Evolutionary conservation across 257 asterid species (phyloP).

Genomic region (Solanum ahanhuiri): DNA sequence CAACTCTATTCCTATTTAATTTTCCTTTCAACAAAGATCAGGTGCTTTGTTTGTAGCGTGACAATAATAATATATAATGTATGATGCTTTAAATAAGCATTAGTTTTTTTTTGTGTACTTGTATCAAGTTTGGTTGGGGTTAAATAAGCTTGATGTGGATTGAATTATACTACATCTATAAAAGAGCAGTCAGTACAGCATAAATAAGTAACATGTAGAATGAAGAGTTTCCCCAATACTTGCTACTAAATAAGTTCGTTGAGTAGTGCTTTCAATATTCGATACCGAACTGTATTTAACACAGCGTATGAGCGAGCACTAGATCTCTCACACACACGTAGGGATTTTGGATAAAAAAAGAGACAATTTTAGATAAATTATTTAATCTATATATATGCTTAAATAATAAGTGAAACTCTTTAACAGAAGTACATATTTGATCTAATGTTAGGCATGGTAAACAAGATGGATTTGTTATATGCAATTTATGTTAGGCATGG

Average conservation of each 20-base stretch:
- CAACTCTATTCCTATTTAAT: slow-evolving; percentile 41
- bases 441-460: background rate
- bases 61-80: background rate
- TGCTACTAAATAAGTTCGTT: no score
- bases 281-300: no score
- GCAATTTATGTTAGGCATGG: background rate
- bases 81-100: background rate
- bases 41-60: background rate
- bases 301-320: no score
- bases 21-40: background rate
- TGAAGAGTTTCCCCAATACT: no score
- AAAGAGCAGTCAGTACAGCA: background rate
- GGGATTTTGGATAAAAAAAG: background rate
- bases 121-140: background rate
- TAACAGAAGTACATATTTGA: no score
- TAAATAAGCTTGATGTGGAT: background rate
- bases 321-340: no score
- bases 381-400: background rate
- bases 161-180: background rate
- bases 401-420: no score
- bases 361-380: no score
- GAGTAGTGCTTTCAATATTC: no score
- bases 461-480: background rate
- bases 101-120: background rate
- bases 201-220: no score